Percentiles rank a stretch among this genome's conserved stretches.
Evolutionary conservation across 2,329 filamentous ascomycete genomes (phyloP).

Genomic region (Aureobasidium vineae): DNA sequence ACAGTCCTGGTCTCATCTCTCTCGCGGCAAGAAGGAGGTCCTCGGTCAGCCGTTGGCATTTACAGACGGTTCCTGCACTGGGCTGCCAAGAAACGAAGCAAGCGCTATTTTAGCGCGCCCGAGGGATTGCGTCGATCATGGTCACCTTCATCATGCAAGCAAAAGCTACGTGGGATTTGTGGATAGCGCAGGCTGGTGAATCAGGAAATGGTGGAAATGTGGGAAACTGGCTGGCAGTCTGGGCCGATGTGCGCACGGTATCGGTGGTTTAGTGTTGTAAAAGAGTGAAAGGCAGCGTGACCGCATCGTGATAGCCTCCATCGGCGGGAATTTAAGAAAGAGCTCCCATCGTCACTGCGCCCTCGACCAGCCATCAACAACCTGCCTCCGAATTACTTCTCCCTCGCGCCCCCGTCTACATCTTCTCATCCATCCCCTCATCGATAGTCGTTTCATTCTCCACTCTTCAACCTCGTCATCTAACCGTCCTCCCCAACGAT

Average conservation of each 20-base stretch:
- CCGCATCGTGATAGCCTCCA: slow-evolving; percentile 1
- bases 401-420: slow-evolving; percentile 11
- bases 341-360: slow-evolving; percentile 23
- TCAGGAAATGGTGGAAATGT: slow-evolving; percentile 19
- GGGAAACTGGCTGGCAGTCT: slow-evolving; percentile 19
- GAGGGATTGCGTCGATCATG: slow-evolving; percentile 19
- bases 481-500: slow-evolving; percentile 7
- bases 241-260: slow-evolving; percentile 6
- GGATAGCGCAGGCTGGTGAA: slow-evolving; percentile 12
- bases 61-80: slow-evolving; percentile 2
- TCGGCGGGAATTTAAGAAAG: slow-evolving; percentile 10
- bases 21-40: background rate
- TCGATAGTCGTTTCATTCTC: slow-evolving; percentile 19
- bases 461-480: slow-evolving; percentile 18
- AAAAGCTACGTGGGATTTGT: slow-evolving; percentile 8
- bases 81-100: background rate
- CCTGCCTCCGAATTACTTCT: slow-evolving; percentile 13
- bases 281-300: slow-evolving; percentile 8
- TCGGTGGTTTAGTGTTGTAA: background rate
- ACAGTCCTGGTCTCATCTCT: slow-evolving; percentile 20
- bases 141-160: slow-evolving; percentile 19
- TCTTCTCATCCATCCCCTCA: slow-evolving; percentile 12
- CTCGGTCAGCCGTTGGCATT: slow-evolving; percentile 8
- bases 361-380: slow-evolving; percentile 12
- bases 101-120: slow-evolving; percentile 21